Conservation (phyloP, 169 alveolate species). For the Cryptosporidium xiaoi region DNA sequence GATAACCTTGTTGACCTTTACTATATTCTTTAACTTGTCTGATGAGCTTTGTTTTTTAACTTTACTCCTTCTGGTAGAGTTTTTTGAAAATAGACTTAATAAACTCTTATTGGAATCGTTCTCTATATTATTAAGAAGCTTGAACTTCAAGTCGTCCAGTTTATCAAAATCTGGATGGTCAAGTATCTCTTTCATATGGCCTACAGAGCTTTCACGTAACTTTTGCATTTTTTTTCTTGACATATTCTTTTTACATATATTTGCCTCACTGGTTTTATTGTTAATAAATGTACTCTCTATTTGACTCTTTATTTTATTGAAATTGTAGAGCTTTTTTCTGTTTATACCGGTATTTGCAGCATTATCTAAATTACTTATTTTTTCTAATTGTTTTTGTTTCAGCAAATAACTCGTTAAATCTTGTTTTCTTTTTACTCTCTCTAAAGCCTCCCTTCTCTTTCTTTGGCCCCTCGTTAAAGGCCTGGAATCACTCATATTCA, state of each 20-base stretch:
- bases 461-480: conserved; percentile 69
- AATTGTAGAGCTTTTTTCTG: conserved; percentile 4
- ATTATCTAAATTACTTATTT: background rate
- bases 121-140: conserved; percentile 4
- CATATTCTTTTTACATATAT: background rate
- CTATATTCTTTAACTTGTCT: background rate
- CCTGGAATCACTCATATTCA: background rate
- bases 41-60: background rate
- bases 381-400: conserved; percentile 33
- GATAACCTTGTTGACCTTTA: background rate
- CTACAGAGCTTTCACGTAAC: background rate
- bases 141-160: conserved; percentile 27
- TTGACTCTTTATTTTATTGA: conserved; percentile 7
- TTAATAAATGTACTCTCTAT: background rate
- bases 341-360: background rate
- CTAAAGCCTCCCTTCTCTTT: conserved; percentile 27
- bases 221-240: conserved; percentile 29
- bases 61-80: background rate
- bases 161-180: conserved; percentile 44
- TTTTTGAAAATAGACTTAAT: background rate
- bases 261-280: background rate
- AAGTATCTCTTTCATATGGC: conserved; percentile 14
- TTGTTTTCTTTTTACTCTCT: conserved; percentile 54
- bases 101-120: background rate
- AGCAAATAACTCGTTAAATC: conserved; percentile 26